Conservation (phyloP, 2,329 filamentous ascomycete species). For the Aspergillus versicolor region DNA sequence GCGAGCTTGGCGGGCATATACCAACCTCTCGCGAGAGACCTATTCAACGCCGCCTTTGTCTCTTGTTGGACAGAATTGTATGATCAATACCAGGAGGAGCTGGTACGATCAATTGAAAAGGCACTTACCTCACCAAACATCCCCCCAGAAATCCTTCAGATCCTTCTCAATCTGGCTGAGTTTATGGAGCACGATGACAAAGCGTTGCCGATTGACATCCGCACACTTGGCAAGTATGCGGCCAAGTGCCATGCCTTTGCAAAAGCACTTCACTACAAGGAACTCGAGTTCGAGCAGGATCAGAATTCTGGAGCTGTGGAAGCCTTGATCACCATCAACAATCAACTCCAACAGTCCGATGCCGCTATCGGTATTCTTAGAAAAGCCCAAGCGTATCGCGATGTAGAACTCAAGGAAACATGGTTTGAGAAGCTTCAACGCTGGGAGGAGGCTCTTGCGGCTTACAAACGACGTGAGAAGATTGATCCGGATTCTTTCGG, state of each 20-base stretch:
- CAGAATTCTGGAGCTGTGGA: slow-evolving; percentile 95
- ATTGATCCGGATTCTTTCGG: slow-evolving; percentile 79
- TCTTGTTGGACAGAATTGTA: slow-evolving; percentile 99
- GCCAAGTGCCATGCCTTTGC: slow-evolving; percentile 97
- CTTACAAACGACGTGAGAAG: slow-evolving; percentile 82
- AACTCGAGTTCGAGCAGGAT: slow-evolving; percentile 96
- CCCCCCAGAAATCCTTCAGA: slow-evolving; percentile 89
- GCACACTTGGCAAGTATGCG: slow-evolving; percentile 89
- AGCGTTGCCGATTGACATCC: slow-evolving; percentile 93
- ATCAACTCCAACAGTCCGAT: slow-evolving; percentile 97
- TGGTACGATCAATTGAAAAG: slow-evolving; percentile 92
- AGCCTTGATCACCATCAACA: slow-evolving; percentile 98
- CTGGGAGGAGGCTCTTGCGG: slow-evolving; percentile 94
- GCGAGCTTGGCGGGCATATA: slow-evolving; percentile 89
- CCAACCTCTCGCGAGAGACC: slow-evolving; percentile 81
- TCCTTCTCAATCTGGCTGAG: slow-evolving; percentile 92
- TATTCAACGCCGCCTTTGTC: slow-evolving; percentile 99
- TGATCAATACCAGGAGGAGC: slow-evolving; percentile 93
- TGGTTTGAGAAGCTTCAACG: slow-evolving; percentile 99
- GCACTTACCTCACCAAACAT: slow-evolving; percentile 95
- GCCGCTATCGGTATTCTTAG: slow-evolving; percentile 96
- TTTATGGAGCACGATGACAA: slow-evolving; percentile 99
- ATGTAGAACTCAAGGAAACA: slow-evolving; percentile 93
- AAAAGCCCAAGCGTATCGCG: slow-evolving; percentile 92
- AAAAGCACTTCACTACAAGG: slow-evolving; percentile 98